Percentiles rank a stretch among this genome's conserved stretches.
These are phyloP conservation scores for Moesziomyces globuligerus DNA, from an alignment of 1,284 basidiomycete genomes.

Conservation along the genomic window DNA sequence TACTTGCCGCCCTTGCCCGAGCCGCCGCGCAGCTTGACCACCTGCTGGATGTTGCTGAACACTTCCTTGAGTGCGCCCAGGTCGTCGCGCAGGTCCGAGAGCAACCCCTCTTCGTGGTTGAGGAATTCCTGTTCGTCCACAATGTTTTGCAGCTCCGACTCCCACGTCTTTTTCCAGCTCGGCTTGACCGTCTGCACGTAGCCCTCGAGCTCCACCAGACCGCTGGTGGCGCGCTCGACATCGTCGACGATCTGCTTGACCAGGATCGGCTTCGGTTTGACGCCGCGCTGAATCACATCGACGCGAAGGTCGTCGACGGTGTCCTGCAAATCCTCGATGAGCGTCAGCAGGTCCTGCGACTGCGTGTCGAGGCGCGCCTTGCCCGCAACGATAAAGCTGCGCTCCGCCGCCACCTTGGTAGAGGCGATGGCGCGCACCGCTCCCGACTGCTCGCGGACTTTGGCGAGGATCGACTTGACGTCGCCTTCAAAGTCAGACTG, in stretches of 20 bases:
- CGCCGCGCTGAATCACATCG: slow-evolving; percentile 88
- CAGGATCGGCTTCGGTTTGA: slow-evolving; percentile 81
- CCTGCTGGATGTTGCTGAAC: slow-evolving; percentile 65
- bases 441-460: slow-evolving; percentile 82
- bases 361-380: slow-evolving; percentile 88
- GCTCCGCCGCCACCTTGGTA: slow-evolving; percentile 80
- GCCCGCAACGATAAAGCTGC: slow-evolving; percentile 88
- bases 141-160: slow-evolving; percentile 92
- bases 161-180: slow-evolving; percentile 99
- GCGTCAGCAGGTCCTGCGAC: slow-evolving; percentile 88
- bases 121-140: slow-evolving; percentile 97
- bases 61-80: slow-evolving; percentile 60
- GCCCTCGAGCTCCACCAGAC: slow-evolving; percentile 81
- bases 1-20: slow-evolving; percentile 48
- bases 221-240: slow-evolving; percentile 76
- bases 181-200: slow-evolving; percentile 91
- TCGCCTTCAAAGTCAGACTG: slow-evolving; percentile 91
- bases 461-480: slow-evolving; percentile 83
- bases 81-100: slow-evolving; percentile 63
- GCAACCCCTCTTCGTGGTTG: slow-evolving; percentile 68
- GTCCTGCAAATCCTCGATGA: slow-evolving; percentile 93
- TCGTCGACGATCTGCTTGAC: slow-evolving; percentile 81
- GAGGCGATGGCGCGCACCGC: slow-evolving; percentile 80
- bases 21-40: slow-evolving; percentile 61
- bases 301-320: slow-evolving; percentile 88